Conservation (phyloP, 345 rosid species). For the Hibiscus mutabilis region DNA sequence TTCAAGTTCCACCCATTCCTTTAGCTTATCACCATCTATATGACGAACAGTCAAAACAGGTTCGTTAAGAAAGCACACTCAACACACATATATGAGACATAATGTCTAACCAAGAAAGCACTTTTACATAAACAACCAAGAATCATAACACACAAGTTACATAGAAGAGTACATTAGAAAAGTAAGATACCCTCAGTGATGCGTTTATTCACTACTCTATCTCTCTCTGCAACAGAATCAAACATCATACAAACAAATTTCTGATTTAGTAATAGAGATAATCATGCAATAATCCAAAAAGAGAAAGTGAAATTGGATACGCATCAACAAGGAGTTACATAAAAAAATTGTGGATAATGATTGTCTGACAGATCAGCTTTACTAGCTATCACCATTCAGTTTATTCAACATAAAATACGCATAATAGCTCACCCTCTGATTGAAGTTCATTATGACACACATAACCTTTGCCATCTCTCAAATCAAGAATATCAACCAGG, state of each 20-base stretch:
- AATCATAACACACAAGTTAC: background rate
- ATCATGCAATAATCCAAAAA: background rate
- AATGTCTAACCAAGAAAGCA: background rate
- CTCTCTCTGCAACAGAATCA: background rate
- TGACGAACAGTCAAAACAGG: conserved; percentile 10
- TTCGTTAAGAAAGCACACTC: background rate
- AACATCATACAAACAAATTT: background rate
- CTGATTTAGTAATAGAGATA: background rate
- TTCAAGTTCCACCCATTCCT: conserved; percentile 81
- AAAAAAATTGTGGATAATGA: background rate
- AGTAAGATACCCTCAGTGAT: background rate
- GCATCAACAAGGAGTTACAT: background rate
- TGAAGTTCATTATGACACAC: conserved; percentile 62
- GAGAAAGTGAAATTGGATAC: background rate
- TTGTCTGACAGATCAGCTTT: conserved; percentile 4
- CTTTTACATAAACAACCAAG: background rate
- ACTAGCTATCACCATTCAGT: background rate
- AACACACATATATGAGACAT: background rate
- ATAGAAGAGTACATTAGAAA: background rate
- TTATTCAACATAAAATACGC: background rate
- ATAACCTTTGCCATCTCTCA: conserved; percentile 72
- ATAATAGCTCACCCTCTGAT: conserved; percentile 40
- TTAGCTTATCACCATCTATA: conserved; percentile 59
- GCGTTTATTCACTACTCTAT: background rate
- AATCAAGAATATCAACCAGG: conserved; percentile 55